Evolutionary conservation across 768 basidiomycete species (phyloP).

Genomic region (Mycena galopus): DNA sequence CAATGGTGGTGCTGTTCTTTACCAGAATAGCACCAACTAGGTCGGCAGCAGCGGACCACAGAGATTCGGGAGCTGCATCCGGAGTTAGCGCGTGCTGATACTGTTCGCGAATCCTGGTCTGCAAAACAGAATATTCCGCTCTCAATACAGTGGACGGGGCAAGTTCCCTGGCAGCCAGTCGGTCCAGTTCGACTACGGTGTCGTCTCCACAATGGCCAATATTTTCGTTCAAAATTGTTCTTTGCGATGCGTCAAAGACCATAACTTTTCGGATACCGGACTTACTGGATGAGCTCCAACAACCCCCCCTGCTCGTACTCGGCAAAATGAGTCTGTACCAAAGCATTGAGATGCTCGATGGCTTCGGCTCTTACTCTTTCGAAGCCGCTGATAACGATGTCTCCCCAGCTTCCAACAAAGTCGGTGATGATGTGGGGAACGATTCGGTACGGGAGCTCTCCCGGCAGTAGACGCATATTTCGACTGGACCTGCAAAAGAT

Average conservation of each 20-base stretch:
- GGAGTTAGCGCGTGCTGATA: conserved; percentile 10
- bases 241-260: neutral
- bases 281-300: conserved; percentile 7
- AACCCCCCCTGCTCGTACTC: conserved; percentile 19
- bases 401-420: conserved; percentile 8
- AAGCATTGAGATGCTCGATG: conserved; percentile 9
- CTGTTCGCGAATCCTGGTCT: conserved; percentile 6
- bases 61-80: conserved; percentile 2
- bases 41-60: conserved; percentile 5
- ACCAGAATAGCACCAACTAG: conserved; percentile 1
- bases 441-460: conserved; percentile 25
- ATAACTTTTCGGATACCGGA: neutral
- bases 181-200: conserved; percentile 13
- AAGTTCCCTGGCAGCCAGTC: conserved; percentile 16
- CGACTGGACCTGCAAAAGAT: conserved; percentile 1
- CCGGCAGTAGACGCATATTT: conserved; percentile 10
- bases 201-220: conserved; percentile 1
- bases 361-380: conserved; percentile 2
- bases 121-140: conserved; percentile 10
- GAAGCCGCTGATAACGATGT: neutral
- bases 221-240: conserved; percentile 20
- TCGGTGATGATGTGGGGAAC: conserved; percentile 17
- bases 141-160: conserved; percentile 19
- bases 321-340: conserved; percentile 18
- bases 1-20: neutral